A percentile compares a stretch with the other conserved stretches of the same genome.
phyloP scores from a whole-genome alignment of 2,329 filamentous ascomycete genomes.

The Monilinia laxa region DNA sequence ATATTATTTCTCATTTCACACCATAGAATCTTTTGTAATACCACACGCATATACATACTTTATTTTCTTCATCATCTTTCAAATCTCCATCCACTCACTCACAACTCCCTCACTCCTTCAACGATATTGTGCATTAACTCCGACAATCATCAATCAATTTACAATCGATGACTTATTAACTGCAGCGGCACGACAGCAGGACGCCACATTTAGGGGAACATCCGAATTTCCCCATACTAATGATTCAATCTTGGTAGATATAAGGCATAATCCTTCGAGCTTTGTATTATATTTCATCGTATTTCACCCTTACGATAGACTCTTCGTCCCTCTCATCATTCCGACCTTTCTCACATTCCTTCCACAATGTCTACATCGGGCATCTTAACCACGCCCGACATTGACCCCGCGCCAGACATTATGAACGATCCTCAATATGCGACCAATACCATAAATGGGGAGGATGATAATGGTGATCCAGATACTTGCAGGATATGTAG shows the following conservation, averaged over 20 bases:
- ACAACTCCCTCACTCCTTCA: conserved; percentile 2
- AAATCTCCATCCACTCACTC: neutral
- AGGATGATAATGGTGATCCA: conserved; percentile 41
- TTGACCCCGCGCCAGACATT: conserved; percentile 46
- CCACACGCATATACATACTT: neutral
- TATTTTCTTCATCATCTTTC: neutral
- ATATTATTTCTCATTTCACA: too few species aligned
- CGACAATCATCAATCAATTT: conserved; percentile 3
- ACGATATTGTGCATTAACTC: conserved; percentile 8
- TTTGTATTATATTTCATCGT: neutral
- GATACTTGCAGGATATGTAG: conserved; percentile 98
- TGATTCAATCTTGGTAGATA: neutral
- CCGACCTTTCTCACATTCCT: neutral
- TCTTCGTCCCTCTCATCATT: neutral
- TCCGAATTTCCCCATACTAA: conserved; percentile 10
- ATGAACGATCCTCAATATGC: conserved; percentile 58
- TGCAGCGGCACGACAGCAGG: neutral
- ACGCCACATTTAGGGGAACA: neutral
- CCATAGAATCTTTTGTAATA: neutral
- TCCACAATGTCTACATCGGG: conserved; percentile 2
- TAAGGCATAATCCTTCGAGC: too few species aligned
- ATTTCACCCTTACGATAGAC: conserved; percentile 3
- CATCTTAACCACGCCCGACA: neutral
- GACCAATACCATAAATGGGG: conserved; percentile 41
- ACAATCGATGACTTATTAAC: neutral